Conservation (phyloP, 164 flowering plant genomes). For the Cinnamomum chago region DNA sequence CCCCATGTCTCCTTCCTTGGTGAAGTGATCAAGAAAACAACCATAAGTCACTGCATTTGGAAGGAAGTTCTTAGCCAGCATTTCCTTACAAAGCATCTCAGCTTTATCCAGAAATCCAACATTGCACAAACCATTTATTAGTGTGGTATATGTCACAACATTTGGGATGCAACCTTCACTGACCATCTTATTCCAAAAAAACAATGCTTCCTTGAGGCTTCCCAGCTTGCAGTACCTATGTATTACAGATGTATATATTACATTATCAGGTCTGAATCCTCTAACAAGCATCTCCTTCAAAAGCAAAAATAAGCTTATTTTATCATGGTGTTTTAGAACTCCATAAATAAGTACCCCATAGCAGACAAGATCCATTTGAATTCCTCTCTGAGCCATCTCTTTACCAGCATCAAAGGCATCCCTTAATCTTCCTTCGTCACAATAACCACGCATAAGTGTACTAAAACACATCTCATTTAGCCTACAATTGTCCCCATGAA, state of each 20-base stretch:
- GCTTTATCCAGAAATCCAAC: constrained; percentile 66
- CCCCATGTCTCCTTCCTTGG: constrained; percentile 59
- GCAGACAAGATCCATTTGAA: constrained; percentile 69
- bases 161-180: constrained; percentile 63
- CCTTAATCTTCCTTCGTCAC: constrained; percentile 66
- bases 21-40: constrained; percentile 65
- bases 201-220: constrained; percentile 51
- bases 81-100: constrained; percentile 56
- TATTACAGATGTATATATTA: constrained; percentile 72
- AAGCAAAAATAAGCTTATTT: constrained; percentile 22
- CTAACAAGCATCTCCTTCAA: constrained; percentile 56
- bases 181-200: constrained; percentile 66
- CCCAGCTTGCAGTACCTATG: constrained; percentile 62
- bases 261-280: constrained; percentile 65
- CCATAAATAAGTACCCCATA: constrained; percentile 73
- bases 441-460: constrained; percentile 69
- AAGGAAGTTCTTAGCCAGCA: constrained; percentile 39
- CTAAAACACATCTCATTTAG: constrained; percentile 74
- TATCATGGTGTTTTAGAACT: constrained; percentile 37
- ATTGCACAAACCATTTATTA: constrained; percentile 74
- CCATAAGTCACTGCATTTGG: constrained; percentile 79
- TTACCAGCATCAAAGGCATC: constrained; percentile 53
- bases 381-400: constrained; percentile 63
- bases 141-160: constrained; percentile 69
- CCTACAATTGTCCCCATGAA: constrained; percentile 39